Evolutionary conservation across 164 flowering plant species (phyloP).

Genomic region (Chimonanthus salicifolius): DNA sequence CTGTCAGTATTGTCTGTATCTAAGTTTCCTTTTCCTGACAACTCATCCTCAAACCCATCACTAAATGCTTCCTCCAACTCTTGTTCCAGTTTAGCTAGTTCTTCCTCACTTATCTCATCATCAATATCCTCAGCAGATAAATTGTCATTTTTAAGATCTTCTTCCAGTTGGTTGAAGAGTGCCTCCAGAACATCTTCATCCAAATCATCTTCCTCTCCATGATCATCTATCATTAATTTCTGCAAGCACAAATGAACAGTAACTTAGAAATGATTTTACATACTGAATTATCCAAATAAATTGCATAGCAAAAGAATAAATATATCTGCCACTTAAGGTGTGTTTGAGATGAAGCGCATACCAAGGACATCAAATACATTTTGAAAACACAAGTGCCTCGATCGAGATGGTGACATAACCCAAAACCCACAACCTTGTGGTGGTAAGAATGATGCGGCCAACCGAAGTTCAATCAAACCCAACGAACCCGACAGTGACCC

Average conservation of each 20-base stretch:
- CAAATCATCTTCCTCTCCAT: conserved; percentile 32
- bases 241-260: conserved; percentile 11
- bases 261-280: not conserved
- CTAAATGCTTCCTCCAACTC: conserved; percentile 62
- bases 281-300: not conserved
- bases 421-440: not conserved
- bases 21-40: conserved; percentile 21
- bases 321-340: not conserved
- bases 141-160: conserved; percentile 71
- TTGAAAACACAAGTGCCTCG: not conserved
- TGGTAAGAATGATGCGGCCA: not conserved
- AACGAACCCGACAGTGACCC: no score
- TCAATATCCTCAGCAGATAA: conserved; percentile 34
- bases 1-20: conserved; percentile 4
- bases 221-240: conserved; percentile 14
- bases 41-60: conserved; percentile 39
- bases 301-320: not conserved
- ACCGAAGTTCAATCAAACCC: no score
- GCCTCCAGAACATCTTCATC: conserved; percentile 86
- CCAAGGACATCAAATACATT: not conserved
- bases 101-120: conserved; percentile 80
- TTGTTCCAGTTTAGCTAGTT: conserved; percentile 57
- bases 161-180: conserved; percentile 70
- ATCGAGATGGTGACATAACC: not conserved
- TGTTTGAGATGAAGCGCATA: not conserved